Evolutionary conservation across 2,329 filamentous ascomycete genomes (phyloP).

Genomic region (Aspergillus tubingensis): DNA sequence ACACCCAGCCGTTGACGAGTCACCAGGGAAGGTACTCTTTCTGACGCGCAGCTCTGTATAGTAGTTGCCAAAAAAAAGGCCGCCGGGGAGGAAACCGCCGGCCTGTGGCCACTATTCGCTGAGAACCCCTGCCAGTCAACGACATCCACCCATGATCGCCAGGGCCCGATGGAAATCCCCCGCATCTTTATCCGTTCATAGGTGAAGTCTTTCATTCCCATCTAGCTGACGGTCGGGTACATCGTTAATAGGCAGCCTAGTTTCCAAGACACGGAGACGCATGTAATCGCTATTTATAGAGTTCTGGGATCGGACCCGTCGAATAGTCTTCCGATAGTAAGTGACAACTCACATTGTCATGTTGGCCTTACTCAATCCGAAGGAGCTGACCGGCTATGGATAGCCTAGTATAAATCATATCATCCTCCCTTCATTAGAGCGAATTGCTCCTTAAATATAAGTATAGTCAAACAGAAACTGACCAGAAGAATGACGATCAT

Average conservation of each 20-base stretch:
- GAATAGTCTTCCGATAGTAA: not conserved
- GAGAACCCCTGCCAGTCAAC: not conserved
- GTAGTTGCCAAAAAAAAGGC: not conserved
- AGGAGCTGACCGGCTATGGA: not conserved
- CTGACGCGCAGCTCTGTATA: no score
- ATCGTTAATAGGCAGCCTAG: not conserved
- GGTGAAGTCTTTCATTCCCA: not conserved
- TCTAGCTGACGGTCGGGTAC: not conserved
- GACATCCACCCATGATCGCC: not conserved
- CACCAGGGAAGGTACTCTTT: not conserved
- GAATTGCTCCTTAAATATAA: not conserved
- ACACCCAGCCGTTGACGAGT: not conserved
- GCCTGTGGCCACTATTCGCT: not conserved
- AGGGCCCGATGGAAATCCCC: not conserved
- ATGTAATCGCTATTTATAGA: slow-evolving; percentile 16
- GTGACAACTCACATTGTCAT: slow-evolving; percentile 1
- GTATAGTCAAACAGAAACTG: not conserved
- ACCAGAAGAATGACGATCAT: not conserved
- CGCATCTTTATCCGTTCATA: not conserved
- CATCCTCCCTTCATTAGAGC: no score
- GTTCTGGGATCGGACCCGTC: not conserved
- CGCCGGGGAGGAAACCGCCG: not conserved
- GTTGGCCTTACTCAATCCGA: not conserved
- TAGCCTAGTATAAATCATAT: not conserved
- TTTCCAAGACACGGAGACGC: slow-evolving; percentile 7